Evolutionary conservation across 176 grass and related monocot species (phyloP).

Genomic region (Ampelocalamus luodianensis): DNA sequence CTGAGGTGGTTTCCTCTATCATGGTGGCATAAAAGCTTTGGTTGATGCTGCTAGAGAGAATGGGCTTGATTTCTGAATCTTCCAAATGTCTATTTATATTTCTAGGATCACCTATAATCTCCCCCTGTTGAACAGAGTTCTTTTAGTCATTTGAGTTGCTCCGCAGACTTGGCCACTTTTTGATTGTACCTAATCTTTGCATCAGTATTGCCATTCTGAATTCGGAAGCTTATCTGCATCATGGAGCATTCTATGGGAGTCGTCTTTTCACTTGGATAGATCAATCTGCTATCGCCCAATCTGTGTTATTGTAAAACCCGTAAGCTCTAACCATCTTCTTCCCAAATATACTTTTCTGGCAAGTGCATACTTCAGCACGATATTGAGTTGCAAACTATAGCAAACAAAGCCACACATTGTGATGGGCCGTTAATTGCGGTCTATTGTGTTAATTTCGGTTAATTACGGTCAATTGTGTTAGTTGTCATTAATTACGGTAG

Average conservation of each 20-base stretch:
- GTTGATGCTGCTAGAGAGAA: constrained; percentile 83
- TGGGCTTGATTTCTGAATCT: constrained; percentile 80
- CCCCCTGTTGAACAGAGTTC: constrained; percentile 17
- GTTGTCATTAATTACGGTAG: too few species aligned
- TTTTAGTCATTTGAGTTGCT: constrained; percentile 35
- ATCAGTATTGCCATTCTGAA: neutral
- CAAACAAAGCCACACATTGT: too few species aligned
- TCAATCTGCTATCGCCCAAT: neutral
- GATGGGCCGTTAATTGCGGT: too few species aligned
- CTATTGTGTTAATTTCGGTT: too few species aligned
- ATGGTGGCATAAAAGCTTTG: constrained; percentile 83
- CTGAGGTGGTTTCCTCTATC: constrained; percentile 87
- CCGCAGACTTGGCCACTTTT: neutral
- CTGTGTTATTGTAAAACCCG: neutral
- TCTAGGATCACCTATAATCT: constrained; percentile 27
- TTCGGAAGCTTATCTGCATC: neutral
- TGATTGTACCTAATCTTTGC: constrained; percentile 1
- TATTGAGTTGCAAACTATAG: neutral
- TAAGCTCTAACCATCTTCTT: neutral
- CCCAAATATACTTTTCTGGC: neutral
- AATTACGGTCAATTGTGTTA: too few species aligned
- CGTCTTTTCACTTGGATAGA: too few species aligned
- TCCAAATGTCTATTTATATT: constrained; percentile 36
- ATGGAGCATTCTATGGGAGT: neutral
- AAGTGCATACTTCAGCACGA: neutral